These are phyloP conservation scores for Tolypocladium amazonense DNA, from an alignment of 2,329 filamentous ascomycete genomes.

Conservation along the genomic window DNA sequence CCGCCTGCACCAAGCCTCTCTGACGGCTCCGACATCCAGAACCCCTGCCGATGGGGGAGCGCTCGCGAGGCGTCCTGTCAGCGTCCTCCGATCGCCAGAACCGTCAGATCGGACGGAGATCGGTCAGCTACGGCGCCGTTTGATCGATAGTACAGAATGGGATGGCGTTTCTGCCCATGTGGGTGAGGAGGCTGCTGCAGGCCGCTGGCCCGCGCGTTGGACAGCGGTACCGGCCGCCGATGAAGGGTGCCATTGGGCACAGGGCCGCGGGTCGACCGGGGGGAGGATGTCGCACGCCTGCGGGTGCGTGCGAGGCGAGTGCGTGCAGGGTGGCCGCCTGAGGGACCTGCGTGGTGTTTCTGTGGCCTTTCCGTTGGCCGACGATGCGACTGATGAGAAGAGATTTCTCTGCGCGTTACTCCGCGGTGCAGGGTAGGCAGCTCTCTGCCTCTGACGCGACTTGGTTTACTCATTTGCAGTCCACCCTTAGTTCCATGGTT, in stretches of 20 bases:
- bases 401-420: not conserved
- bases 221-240: too few species aligned
- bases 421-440: not conserved
- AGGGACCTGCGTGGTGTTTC: not conserved
- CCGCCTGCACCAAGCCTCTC: not conserved
- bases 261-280: not conserved
- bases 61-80: constrained; percentile 1
- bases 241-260: not conserved
- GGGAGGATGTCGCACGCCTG: not conserved
- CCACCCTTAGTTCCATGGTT: not conserved
- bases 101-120: constrained; percentile 5
- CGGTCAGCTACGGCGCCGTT: constrained; percentile 1
- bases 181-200: not conserved
- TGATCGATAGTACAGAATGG: not conserved
- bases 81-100: constrained; percentile 1
- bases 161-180: not conserved
- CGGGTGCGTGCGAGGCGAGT: not conserved
- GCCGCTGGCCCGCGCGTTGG: not conserved
- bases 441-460: not conserved
- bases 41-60: not conserved
- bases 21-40: not conserved
- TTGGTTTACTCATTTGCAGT: not conserved
- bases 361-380: not conserved
- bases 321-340: not conserved
- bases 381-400: not conserved